Evolutionary conservation across 176 grass and related monocot species (phyloP), one percentile per base, ranked within the genome.

Genomic region (Stipa capillata): DNA sequence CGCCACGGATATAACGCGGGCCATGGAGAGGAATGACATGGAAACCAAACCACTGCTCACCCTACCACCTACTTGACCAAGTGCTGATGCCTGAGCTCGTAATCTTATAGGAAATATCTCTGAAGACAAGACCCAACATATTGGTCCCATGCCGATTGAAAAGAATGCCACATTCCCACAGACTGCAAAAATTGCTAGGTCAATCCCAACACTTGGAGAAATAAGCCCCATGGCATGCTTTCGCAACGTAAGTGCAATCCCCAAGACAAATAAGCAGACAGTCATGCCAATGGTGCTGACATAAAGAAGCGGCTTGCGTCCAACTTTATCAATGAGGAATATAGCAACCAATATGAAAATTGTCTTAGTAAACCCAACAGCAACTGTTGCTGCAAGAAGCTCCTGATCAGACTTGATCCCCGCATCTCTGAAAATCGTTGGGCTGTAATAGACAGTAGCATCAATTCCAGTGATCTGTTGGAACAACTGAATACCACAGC

Each of bases 401-500:
- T 97, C 89, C 10, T 85, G 83, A 37, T 97, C 94, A 42, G 91
- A 92, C 53, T 86, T 83, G 72, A 97, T 90, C 20, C 94, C 94
- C 2, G 94, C 91, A 88, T 94, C 83, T 65, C 71, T 91, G 69
- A 97, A 97, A 73, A 97, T 97, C 55, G 89, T 79, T 33, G 91
- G 91, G 77, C 86, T 93, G 79, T 93, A 97, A 74, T 97, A 97
- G 49, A 97, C 94, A 52, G 91, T 97, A 42, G 94, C 94, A 74
- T 97, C 94, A 36, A 97, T 97, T 41, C 94, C 94, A 39, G 91
- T 93, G 41, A 97, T 97, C 80, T 97, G 88, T 65, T 97, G 94
- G 79, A 97, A 97, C 18, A 91, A 52, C 14, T 97, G 94, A 77
- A 97, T 97, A 49, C 94, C 94, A 41, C 86, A 87, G 0, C 94